Base-by-base conservation (phyloP, 2,329 filamentous ascomycete species). In the Endoconidiophora polonica region DNA sequence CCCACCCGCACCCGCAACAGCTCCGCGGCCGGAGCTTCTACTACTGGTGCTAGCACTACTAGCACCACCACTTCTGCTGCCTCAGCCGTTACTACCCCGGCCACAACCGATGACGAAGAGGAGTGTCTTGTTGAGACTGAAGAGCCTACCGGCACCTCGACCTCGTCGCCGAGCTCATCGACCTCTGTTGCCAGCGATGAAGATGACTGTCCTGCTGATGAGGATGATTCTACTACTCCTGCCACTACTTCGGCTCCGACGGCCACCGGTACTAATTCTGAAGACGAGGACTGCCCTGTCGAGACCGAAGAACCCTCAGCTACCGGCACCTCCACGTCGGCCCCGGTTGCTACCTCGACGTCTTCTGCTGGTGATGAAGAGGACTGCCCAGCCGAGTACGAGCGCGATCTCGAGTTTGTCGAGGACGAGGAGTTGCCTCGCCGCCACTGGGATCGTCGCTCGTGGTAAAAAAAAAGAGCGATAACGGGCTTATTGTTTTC, bases 381-480 rank as follows among this genome's bases (percentile, higher is more conserved):
- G 22, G 29, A 49, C 18, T 49, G 47, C 23, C 23, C 33, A 3
- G 41, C 10, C n/a, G 49, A 51, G 43, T 51, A 51, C 24, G 44
- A 46, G 44, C 49, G 49, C 20, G 49, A 51, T 43, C 43, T 51
- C 33, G 29, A 33, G 24, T 46, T 20, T 18, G 49, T 51, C 22
- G 39, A 49, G 47, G 26, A 40, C 16, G 29, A 33, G 29, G n/a
- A 38, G 23, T 18, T 36, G n/a, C 36, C 38, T 24, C 49, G 49
- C 16, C 43, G 49, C 18, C 49, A 51, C 49, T 51, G 49, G 49
- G 49, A 51, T 29, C 49, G 49, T 26, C 49, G 49, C 44, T 51
- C 49, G 49, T 51, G 49, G 49, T 51, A 51, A 46, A 42, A 6
- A 51, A 46, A 42, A 6, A 16, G 10, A 33, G 3, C 5, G 7